Evolutionary conservation across 306 rosid species (phyloP).

Genomic region (Carpinus fangiana): DNA sequence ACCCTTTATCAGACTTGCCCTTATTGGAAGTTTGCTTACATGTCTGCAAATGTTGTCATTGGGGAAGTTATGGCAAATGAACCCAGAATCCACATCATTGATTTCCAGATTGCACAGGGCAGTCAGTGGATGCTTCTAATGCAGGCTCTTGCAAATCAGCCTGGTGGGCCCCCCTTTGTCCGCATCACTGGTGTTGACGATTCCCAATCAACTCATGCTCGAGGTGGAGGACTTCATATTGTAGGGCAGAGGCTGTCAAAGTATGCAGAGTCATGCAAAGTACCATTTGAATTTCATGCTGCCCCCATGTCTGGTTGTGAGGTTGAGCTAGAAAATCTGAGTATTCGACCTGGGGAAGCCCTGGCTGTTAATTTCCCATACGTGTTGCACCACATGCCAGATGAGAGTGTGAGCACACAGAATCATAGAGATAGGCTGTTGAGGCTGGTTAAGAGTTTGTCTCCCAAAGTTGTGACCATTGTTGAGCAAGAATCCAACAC

Average conservation of each 20-base stretch:
- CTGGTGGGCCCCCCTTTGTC: constrained; percentile 60
- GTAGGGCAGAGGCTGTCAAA: constrained; percentile 54
- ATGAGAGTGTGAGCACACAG: constrained; percentile 91
- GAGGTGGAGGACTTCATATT: constrained; percentile 86
- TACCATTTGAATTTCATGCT: constrained; percentile 77
- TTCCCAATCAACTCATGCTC: constrained; percentile 75
- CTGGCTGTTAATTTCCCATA: constrained; percentile 78
- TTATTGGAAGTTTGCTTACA: constrained; percentile 74
- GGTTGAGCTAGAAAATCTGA: constrained; percentile 50
- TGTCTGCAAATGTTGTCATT: constrained; percentile 65
- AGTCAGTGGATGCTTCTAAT: constrained; percentile 71
- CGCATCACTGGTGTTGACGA: constrained; percentile 88
- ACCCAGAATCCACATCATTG: constrained; percentile 74
- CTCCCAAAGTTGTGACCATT: constrained; percentile 77
- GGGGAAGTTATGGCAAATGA: constrained; percentile 68
- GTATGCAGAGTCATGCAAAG: constrained; percentile 41
- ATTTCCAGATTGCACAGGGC: constrained; percentile 96
- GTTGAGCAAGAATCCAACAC: constrained; percentile 97
- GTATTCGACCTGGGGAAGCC: constrained; percentile 59
- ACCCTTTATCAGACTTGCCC: constrained; percentile 65
- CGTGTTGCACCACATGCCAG: constrained; percentile 89
- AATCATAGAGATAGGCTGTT: constrained; percentile 82
- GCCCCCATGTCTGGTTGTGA: constrained; percentile 76
- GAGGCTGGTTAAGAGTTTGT: constrained; percentile 72
- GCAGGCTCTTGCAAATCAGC: constrained; percentile 53